Percentiles rank a stretch among this genome's conserved stretches.
These are phyloP conservation scores for Neofusicoccum sp. DNA, from an alignment of 2,329 filamentous ascomycete genomes.

Conservation along the genomic window DNA sequence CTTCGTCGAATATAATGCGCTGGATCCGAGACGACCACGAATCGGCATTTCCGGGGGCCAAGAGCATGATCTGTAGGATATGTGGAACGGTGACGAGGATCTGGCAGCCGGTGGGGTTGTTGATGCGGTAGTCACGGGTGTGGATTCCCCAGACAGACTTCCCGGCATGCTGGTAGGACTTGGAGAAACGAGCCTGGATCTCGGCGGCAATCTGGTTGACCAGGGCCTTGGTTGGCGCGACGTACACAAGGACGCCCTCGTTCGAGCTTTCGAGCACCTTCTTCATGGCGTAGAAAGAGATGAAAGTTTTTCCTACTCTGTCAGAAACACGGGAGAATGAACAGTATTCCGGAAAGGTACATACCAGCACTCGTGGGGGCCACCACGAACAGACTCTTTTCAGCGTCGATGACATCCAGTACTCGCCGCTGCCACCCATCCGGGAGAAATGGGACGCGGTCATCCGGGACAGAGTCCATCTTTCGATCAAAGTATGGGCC, in stretches of 20 bases:
- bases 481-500: constrained; percentile 74
- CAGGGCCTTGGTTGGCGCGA: constrained; percentile 77
- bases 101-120: constrained; percentile 70
- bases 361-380: constrained; percentile 71
- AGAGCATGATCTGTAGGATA: constrained; percentile 75
- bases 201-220: constrained; percentile 83
- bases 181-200: constrained; percentile 71
- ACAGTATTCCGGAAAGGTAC: not conserved
- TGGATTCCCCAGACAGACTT: constrained; percentile 78
- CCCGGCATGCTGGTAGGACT: constrained; percentile 58
- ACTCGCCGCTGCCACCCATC: constrained; percentile 76
- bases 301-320: constrained; percentile 65
- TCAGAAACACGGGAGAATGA: not conserved
- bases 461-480: constrained; percentile 66
- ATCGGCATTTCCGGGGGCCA: constrained; percentile 64
- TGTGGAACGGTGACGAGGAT: constrained; percentile 75
- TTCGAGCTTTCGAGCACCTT: constrained; percentile 67
- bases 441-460: constrained; percentile 69
- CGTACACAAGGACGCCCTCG: constrained; percentile 71
- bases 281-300: constrained; percentile 81
- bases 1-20: constrained; percentile 79
- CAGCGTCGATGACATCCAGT: constrained; percentile 68
- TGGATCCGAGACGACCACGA: constrained; percentile 67
- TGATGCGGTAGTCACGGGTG: constrained; percentile 71
- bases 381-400: constrained; percentile 70